phyloP scores from a whole-genome alignment of 1,139 yeast species.

The Tardiomyces digboiensis region DNA sequence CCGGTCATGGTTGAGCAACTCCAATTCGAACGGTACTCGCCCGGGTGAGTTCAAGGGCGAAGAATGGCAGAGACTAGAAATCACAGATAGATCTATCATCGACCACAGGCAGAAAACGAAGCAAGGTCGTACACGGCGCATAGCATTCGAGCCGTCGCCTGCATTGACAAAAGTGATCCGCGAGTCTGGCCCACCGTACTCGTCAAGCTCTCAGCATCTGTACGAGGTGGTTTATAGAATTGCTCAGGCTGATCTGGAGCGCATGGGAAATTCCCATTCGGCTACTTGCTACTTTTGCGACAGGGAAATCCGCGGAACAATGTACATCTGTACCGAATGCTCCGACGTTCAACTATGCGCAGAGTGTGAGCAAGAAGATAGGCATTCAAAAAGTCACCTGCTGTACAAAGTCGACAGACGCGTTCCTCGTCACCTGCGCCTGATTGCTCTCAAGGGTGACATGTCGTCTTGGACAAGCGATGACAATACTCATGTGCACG shows the following conservation, averaged over 20 bases:
- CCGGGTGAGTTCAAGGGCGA: not conserved
- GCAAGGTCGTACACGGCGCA: not conserved
- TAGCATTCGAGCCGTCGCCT: not conserved
- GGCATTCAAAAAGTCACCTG: conserved; percentile 13
- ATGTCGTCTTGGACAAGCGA: not conserved
- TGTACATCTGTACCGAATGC: conserved; percentile 13
- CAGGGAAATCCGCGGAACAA: conserved; percentile 1
- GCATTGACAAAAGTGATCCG: not conserved
- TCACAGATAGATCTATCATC: not conserved
- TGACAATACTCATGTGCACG: not conserved
- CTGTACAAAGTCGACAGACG: conserved; percentile 12
- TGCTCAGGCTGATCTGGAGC: conserved; percentile 33
- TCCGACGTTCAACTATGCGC: conserved; percentile 8
- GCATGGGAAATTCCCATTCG: conserved; percentile 70
- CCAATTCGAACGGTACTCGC: too few relatives aligned
- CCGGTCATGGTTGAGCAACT: too few relatives aligned
- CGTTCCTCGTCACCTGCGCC: conserved; percentile 1
- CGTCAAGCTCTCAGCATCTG: not conserved
- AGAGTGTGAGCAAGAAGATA: conserved; percentile 13
- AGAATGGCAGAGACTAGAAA: not conserved
- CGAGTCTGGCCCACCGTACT: not conserved
- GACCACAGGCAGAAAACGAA: not conserved
- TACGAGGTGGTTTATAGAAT: conserved; percentile 15
- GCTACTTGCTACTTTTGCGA: conserved; percentile 30
- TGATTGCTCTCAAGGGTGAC: conserved; percentile 4